phyloP scores from a whole-genome alignment of 352 stramenopile genomes.

The Phytopythium boreale region DNA sequence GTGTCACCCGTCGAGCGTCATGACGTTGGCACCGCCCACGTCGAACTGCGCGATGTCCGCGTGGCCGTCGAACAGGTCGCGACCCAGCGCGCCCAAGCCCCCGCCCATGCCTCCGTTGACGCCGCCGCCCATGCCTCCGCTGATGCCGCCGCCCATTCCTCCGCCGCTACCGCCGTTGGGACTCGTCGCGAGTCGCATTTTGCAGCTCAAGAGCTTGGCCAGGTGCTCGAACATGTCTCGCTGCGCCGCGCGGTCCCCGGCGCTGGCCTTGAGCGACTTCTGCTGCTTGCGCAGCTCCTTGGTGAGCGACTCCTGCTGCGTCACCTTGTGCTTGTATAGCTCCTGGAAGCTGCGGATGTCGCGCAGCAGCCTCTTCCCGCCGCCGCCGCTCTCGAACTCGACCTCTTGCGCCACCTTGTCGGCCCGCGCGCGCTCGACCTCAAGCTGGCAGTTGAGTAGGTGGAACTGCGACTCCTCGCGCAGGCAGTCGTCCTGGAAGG shows the following conservation, averaged over 20 bases:
- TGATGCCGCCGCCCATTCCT: conserved; percentile 4
- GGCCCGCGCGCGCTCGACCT: conserved; percentile 70
- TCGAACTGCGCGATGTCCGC: conserved; percentile 76
- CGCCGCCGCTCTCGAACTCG: conserved; percentile 80
- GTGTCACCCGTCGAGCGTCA: conserved; percentile 66
- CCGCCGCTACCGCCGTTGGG: conserved; percentile 10
- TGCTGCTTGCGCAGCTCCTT: conserved; percentile 91
- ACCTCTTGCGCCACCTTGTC: conserved; percentile 87
- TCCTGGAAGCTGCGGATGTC: conserved; percentile 89
- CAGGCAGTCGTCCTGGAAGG: conserved; percentile 86
- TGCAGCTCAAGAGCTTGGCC: conserved; percentile 74
- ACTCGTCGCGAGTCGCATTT: conserved; percentile 53
- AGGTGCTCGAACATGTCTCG: conserved; percentile 85
- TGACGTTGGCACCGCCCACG: conserved; percentile 78
- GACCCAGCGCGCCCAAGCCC: conserved; percentile 12
- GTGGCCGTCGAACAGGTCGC: conserved; percentile 58
- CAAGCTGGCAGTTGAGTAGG: conserved; percentile 68
- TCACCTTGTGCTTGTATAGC: conserved; percentile 90
- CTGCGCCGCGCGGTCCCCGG: conserved; percentile 73
- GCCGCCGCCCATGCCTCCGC: conserved; percentile 8
- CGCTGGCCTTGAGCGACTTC: conserved; percentile 82
- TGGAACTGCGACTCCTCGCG: conserved; percentile 89
- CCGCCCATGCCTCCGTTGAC: conserved; percentile 12
- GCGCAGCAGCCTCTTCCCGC: conserved; percentile 54
- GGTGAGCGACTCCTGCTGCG: conserved; percentile 87